Conservation (phyloP, 2,329 filamentous ascomycete species). For the Trichoderma simmonsii region DNA sequence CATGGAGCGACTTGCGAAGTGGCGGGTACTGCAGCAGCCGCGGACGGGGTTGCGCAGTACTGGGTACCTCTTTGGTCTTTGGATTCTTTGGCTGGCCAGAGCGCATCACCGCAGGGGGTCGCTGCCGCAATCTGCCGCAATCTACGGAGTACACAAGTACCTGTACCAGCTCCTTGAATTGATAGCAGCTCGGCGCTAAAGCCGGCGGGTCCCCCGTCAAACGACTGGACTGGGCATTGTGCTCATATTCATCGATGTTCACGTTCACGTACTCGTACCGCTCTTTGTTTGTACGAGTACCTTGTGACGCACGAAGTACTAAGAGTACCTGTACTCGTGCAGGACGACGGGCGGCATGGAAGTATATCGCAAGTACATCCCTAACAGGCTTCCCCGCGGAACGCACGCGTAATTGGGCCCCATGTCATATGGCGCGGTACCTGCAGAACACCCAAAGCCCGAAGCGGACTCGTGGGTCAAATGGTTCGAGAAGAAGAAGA, state of each 20-base stretch:
- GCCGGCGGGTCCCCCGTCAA: neutral
- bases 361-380: slow-evolving; percentile 15
- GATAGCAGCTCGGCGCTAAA: slow-evolving; percentile 6
- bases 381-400: slow-evolving; percentile 19
- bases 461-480: slow-evolving; percentile 4
- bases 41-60: neutral
- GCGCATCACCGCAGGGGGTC: slow-evolving; percentile 15
- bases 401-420: slow-evolving; percentile 11
- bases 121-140: slow-evolving; percentile 2
- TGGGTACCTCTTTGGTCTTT: neutral
- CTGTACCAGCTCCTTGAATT: neutral
- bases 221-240: neutral
- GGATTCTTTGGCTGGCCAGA: neutral
- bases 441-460: slow-evolving; percentile 14
- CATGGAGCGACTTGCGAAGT: neutral
- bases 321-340: neutral
- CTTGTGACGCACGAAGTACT: neutral
- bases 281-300: neutral
- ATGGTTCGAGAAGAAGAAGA: slow-evolving; percentile 12
- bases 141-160: neutral
- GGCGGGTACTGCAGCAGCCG: neutral
- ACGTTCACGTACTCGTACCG: neutral
- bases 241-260: neutral
- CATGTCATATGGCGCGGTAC: slow-evolving; percentile 10
- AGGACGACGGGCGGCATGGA: neutral